Evolutionary conservation across 768 basidiomycete genomes (phyloP).

Genomic region (Boletus reticuloceps): DNA sequence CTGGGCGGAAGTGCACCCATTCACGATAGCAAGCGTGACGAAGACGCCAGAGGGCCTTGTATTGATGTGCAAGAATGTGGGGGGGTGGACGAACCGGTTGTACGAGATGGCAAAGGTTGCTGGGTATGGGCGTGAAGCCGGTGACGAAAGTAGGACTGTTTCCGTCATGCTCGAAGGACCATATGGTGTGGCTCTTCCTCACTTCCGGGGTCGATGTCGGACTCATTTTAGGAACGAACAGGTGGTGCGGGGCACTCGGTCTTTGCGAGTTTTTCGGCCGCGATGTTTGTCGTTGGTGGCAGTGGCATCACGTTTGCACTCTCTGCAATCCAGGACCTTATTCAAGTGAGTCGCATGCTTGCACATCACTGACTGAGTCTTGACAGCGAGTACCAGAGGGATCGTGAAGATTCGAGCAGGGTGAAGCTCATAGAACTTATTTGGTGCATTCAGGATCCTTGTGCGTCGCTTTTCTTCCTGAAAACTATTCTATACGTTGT

Average conservation of each 20-base stretch:
- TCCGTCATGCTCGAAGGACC: slow-evolving; percentile 53
- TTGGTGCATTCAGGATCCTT: slow-evolving; percentile 50
- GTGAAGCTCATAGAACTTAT: slow-evolving; percentile 49
- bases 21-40: slow-evolving; percentile 47
- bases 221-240: slow-evolving; percentile 16
- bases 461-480: slow-evolving; percentile 25
- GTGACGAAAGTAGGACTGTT: slow-evolving; percentile 26
- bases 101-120: slow-evolving; percentile 38
- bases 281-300: slow-evolving; percentile 57
- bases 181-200: slow-evolving; percentile 35
- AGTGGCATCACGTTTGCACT: slow-evolving; percentile 60
- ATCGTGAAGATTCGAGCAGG: slow-evolving; percentile 33
- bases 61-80: slow-evolving; percentile 48
- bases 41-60: slow-evolving; percentile 44
- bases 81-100: slow-evolving; percentile 48
- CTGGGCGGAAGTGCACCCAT: slow-evolving; percentile 50
- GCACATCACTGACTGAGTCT: background rate
- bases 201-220: background rate
- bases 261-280: slow-evolving; percentile 48
- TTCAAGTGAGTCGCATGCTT: slow-evolving; percentile 30
- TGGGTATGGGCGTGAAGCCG: slow-evolving; percentile 32
- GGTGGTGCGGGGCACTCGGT: slow-evolving; percentile 46
- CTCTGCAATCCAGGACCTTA: slow-evolving; percentile 50
- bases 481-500: slow-evolving; percentile 6
- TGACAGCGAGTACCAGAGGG: slow-evolving; percentile 18